Percentiles rank a stretch among this genome's conserved stretches.
Conservation (phyloP, 345 rosid species). For the Aegle marmelos region DNA sequence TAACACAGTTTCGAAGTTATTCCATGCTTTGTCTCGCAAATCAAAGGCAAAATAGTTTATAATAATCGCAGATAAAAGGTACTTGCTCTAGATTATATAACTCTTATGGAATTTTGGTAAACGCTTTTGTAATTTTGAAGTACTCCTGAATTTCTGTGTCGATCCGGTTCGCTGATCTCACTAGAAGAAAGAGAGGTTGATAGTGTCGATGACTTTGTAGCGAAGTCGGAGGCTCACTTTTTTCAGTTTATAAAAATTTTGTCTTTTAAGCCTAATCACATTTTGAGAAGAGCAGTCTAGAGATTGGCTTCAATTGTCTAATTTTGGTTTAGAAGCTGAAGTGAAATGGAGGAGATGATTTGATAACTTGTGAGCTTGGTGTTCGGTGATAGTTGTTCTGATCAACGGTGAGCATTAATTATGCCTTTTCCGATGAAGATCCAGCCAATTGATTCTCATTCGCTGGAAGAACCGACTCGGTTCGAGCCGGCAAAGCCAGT, state of each 20-base stretch:
- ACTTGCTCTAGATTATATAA: constrained; percentile 19
- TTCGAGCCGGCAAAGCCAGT: constrained; percentile 53
- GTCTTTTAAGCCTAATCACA: background rate
- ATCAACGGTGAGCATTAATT: constrained; percentile 14
- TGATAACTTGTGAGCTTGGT: background rate
- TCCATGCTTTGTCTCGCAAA: constrained; percentile 46
- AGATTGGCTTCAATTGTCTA: background rate
- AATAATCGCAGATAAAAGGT: constrained; percentile 16
- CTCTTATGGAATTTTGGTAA: constrained; percentile 32
- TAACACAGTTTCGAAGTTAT: constrained; percentile 64
- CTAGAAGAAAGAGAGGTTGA: background rate
- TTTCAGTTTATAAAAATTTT: constrained; percentile 9
- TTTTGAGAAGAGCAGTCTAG: constrained; percentile 5
- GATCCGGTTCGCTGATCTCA: constrained; percentile 23
- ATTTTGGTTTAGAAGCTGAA: background rate
- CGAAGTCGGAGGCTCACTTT: background rate
- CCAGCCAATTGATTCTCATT: constrained; percentile 62
- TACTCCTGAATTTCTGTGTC: constrained; percentile 26
- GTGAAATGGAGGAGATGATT: constrained; percentile 5
- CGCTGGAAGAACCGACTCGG: constrained; percentile 32
- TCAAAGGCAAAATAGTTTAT: constrained; percentile 29
- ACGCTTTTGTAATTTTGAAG: constrained; percentile 16
- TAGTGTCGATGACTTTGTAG: constrained; percentile 3
- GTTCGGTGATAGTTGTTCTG: background rate
- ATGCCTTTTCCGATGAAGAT: constrained; percentile 68